Evolutionary conservation across 2,329 filamentous ascomycete species (phyloP).

Genomic region (Zasmidium angulare): DNA sequence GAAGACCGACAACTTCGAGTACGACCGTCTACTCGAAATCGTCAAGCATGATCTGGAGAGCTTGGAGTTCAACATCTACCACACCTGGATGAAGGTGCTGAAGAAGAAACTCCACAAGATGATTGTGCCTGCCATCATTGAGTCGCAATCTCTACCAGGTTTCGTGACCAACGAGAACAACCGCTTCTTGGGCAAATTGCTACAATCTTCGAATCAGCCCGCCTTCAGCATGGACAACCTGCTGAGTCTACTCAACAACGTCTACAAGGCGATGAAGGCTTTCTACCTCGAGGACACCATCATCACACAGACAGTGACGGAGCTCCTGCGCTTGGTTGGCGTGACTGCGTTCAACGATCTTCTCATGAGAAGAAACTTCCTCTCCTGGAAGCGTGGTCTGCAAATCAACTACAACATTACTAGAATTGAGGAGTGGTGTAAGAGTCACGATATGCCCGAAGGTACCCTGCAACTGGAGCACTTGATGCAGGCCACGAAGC

Average conservation of each 20-base stretch:
- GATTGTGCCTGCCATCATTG: conserved; percentile 98
- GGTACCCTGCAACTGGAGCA: conserved; percentile 96
- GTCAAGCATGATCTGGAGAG: conserved; percentile 99
- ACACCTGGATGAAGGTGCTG: conserved; percentile 99
- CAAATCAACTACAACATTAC: conserved; percentile 99
- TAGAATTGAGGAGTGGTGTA: conserved; percentile 99
- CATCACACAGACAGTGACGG: conserved; percentile 91
- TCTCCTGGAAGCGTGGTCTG: conserved; percentile 97
- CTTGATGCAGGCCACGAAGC: conserved; percentile 98
- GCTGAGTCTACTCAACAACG: conserved; percentile 90
- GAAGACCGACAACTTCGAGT: conserved; percentile 99
- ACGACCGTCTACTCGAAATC: conserved; percentile 94
- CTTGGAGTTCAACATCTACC: conserved; percentile 99
- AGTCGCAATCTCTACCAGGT: conserved; percentile 94
- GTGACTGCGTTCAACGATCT: conserved; percentile 98
- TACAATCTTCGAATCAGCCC: conserved; percentile 84
- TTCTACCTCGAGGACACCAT: conserved; percentile 97
- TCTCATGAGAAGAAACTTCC: conserved; percentile 95
- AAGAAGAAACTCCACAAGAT: conserved; percentile 99
- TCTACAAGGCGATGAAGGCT: conserved; percentile 98
- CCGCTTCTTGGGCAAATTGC: conserved; percentile 93
- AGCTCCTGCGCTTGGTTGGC: conserved; percentile 87
- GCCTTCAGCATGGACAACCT: conserved; percentile 99
- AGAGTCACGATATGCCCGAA: conserved; percentile 99
- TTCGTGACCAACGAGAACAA: conserved; percentile 99